phyloP scores from a whole-genome alignment of 2,329 filamentous ascomycete species.

The Fulvia fulva region DNA sequence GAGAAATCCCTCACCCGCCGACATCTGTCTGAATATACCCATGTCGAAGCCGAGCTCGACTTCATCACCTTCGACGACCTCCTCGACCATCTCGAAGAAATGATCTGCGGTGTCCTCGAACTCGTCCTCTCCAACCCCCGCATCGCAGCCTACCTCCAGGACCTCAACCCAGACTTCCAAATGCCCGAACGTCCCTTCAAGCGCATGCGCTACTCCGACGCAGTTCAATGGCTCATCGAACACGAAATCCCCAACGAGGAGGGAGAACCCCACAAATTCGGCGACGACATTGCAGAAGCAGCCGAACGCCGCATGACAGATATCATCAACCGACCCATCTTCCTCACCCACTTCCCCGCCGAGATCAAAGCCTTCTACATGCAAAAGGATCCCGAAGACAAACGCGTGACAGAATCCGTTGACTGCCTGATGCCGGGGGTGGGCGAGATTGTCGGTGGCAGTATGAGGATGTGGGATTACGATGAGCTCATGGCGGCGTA shows the following conservation, averaged over 20 bases:
- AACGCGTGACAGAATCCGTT: constrained; percentile 85
- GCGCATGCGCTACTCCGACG: constrained; percentile 92
- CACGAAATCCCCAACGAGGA: constrained; percentile 93
- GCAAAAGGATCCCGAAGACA: constrained; percentile 77
- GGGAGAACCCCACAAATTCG: constrained; percentile 81
- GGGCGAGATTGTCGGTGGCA: constrained; percentile 76
- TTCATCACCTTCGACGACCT: constrained; percentile 92
- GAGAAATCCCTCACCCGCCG: constrained; percentile 93
- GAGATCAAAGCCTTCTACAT: constrained; percentile 99
- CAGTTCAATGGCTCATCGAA: constrained; percentile 88
- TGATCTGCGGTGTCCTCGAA: constrained; percentile 84
- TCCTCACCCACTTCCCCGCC: constrained; percentile 93
- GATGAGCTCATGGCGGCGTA: constrained; percentile 88
- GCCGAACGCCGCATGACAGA: constrained; percentile 97
- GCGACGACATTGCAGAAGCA: constrained; percentile 96
- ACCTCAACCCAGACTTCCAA: constrained; percentile 87
- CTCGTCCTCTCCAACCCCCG: constrained; percentile 68
- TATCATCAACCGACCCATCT: constrained; percentile 89
- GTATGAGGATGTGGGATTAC: constrained; percentile 91
- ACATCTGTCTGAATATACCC: constrained; percentile 93
- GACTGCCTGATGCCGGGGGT: constrained; percentile 88
- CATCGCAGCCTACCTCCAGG: constrained; percentile 69
- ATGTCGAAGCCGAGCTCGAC: constrained; percentile 93
- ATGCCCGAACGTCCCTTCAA: constrained; percentile 79
- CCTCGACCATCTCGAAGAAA: constrained; percentile 76